phyloP scores from a whole-genome alignment of 495 filamentous ascomycete species.

The Aspergillus heteromorphus region DNA sequence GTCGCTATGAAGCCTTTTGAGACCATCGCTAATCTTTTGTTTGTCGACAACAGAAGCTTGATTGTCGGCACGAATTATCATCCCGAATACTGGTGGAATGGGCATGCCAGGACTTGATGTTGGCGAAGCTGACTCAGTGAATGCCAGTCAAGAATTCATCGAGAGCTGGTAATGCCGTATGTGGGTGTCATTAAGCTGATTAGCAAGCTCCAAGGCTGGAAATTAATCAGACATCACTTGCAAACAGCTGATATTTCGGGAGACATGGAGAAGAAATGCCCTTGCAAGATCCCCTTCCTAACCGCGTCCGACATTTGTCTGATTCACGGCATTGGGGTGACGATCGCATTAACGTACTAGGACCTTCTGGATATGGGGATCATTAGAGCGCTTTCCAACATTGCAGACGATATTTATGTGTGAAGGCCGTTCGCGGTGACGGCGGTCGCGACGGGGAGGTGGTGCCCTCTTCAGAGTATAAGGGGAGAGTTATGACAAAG shows the following conservation, averaged over 20 bases:
- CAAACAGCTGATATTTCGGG: conserved; percentile 80
- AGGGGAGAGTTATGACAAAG: conserved; percentile 20
- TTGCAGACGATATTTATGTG: conserved; percentile 16
- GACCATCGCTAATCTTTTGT: background rate
- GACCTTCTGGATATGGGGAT: conserved; percentile 23
- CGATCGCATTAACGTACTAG: conserved; percentile 20
- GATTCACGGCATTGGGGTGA: conserved; percentile 15
- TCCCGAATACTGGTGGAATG: conserved; percentile 85
- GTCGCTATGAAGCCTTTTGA: background rate
- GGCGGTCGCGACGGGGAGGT: conserved; percentile 9
- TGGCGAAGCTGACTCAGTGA: conserved; percentile 87
- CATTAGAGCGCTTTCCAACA: conserved; percentile 18
- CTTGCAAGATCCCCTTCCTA: conserved; percentile 17
- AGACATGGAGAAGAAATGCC: conserved; percentile 89
- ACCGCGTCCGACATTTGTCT: conserved; percentile 22
- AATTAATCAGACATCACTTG: conserved; percentile 85
- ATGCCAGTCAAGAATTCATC: conserved; percentile 86
- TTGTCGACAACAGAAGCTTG: conserved; percentile 66
- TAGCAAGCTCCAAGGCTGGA: conserved; percentile 76
- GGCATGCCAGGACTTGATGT: conserved; percentile 88
- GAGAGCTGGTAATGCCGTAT: conserved; percentile 90
- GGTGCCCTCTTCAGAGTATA: conserved; percentile 20
- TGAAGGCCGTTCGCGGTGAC: conserved; percentile 22
- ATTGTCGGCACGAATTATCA: conserved; percentile 92
- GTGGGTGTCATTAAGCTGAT: conserved; percentile 82